Evolutionary conservation across 108 stramenopile genomes (phyloP), one percentile per base, ranked within the genome.

Genomic region (Fragilaria radians): DNA sequence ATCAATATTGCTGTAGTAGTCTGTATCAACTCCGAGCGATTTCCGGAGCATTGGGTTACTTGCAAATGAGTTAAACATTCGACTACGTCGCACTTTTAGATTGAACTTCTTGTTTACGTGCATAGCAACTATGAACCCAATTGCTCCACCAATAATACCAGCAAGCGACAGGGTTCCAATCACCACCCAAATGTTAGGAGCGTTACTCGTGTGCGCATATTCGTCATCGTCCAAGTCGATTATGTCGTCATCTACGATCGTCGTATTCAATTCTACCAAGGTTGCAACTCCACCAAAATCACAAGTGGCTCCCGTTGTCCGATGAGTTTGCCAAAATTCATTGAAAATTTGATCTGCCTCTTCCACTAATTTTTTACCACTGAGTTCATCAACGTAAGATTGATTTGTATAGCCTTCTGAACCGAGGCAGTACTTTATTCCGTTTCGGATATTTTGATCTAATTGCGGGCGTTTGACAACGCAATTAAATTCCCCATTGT

Each of bases 281-380:
- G 63, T 59, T 18, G 80, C 85, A 57, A 80, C 65, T n/a, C 90
- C 90, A n/a, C 86, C 86, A 59, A 91, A 91, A 73, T 91, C 90
- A 63, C 90, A 91, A 5, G 90, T 91, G 9, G 75, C 83, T 46
- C 90, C 90, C 42, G 63, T 23, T 1, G 51, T 34, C 29, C 70
- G 67, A 52, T 85, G 67, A 2, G 48, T 52, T 21, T 81, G 62
- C 71, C 83, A 91, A 59, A 67, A 91, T 7, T 67, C 71, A 23
- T 47, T 34, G 27, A 86, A 72, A 23, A 80, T 27, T 9, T 49
- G 47, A 48, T 81, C 74, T n/a, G 73, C 89, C 14, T 69, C 71
- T 23, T 71, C 72, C n/a, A 60, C 62, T 31, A 91, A 51, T 22
- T 76, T 80, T 17, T 74, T 61, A 25, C 79, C 86, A 24, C 33